Percentiles rank a stretch among this genome's conserved stretches.
These are phyloP conservation scores for Kluyveromyces lactis DNA, from an alignment of 805 yeast genomes.

Conservation along the genomic window DNA sequence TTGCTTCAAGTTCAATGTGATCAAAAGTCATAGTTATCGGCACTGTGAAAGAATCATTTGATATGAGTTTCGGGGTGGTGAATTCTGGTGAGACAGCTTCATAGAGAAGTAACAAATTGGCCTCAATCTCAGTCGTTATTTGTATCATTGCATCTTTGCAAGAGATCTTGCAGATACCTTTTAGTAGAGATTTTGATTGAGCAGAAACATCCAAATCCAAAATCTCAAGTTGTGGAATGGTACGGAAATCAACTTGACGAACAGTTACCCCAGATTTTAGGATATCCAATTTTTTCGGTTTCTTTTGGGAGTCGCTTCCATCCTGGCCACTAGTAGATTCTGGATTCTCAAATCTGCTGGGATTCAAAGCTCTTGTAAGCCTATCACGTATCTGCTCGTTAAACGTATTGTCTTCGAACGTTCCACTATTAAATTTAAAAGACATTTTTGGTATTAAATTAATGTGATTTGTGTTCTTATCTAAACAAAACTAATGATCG, in stretches of 20 bases:
- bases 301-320: slow-evolving; percentile 6
- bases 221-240: slow-evolving; percentile 26
- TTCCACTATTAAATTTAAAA: slow-evolving; percentile 22
- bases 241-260: slow-evolving; percentile 23
- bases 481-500: too few species aligned
- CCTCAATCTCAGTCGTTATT: slow-evolving; percentile 28
- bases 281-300: slow-evolving; percentile 17
- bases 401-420: slow-evolving; percentile 25
- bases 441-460: too few species aligned
- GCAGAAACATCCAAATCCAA: slow-evolving; percentile 27
- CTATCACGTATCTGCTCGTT: slow-evolving; percentile 23
- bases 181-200: slow-evolving; percentile 26
- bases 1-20: slow-evolving; percentile 27
- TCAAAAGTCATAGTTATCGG: slow-evolving; percentile 30
- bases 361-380: slow-evolving; percentile 20
- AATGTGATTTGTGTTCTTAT: too few species aligned
- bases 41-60: slow-evolving; percentile 27
- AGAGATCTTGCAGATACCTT: slow-evolving; percentile 28
- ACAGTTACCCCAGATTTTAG: slow-evolving; percentile 26
- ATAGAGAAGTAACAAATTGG: slow-evolving; percentile 25
- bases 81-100: slow-evolving; percentile 23
- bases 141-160: slow-evolving; percentile 27
- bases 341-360: slow-evolving; percentile 6
- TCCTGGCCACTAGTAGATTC: slow-evolving; percentile 6
- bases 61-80: slow-evolving; percentile 25